Conservation (phyloP, 805 yeast genomes). For the Hagleromyces aurorensis region DNA sequence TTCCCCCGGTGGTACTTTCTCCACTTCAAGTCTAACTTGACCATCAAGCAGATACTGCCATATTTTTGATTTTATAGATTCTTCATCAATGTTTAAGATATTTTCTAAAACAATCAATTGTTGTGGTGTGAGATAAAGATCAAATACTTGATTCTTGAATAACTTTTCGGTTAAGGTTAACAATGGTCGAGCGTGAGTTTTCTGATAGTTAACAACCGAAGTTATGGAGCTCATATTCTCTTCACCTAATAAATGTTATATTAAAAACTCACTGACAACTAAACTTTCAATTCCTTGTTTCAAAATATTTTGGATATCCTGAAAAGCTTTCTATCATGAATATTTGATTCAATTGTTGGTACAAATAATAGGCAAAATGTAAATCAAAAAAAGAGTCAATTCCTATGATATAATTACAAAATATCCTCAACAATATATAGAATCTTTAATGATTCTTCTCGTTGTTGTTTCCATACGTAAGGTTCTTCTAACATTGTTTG, state of each 20-base stretch:
- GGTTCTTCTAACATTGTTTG: too few species aligned
- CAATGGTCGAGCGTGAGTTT: constrained; percentile 27
- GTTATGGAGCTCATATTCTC: constrained; percentile 8
- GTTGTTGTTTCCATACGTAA: too few species aligned
- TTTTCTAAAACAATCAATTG: constrained; percentile 45
- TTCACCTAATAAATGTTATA: background rate
- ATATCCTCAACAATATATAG: too few species aligned
- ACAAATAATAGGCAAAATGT: too few species aligned
- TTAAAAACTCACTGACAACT: constrained; percentile 1
- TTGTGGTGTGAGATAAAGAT: constrained; percentile 45
- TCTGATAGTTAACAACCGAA: constrained; percentile 25
- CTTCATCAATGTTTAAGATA: constrained; percentile 33
- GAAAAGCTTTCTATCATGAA: too few species aligned
- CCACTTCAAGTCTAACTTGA: constrained; percentile 24
- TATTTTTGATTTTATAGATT: constrained; percentile 21
- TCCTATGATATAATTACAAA: too few species aligned
- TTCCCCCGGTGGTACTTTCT: constrained; percentile 14
- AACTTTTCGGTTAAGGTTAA: constrained; percentile 31
- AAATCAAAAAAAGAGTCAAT: too few species aligned
- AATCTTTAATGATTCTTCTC: too few species aligned
- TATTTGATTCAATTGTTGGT: too few species aligned
- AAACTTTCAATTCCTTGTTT: constrained; percentile 1
- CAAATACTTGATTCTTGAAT: constrained; percentile 35
- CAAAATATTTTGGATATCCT: too few species aligned
- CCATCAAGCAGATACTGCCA: constrained; percentile 42